Percentiles rank a stretch among this genome's conserved stretches.
These are phyloP conservation scores for Ganoderma multipileum DNA, from an alignment of 1,284 basidiomycete genomes.

Conservation along the genomic window DNA sequence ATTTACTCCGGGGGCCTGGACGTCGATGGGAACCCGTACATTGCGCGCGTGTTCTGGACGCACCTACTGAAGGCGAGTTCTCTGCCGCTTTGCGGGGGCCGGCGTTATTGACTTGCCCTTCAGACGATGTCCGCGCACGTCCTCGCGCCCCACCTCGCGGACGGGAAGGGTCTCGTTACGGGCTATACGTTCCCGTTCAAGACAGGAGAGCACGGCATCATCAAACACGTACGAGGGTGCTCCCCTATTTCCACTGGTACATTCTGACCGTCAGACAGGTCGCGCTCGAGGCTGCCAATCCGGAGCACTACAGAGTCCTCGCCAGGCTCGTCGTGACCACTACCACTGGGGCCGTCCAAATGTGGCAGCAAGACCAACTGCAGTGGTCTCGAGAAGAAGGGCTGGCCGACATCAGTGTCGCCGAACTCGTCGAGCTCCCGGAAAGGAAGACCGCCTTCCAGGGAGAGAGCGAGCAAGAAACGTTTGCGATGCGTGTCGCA, in stretches of 20 bases:
- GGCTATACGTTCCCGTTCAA: slow-evolving; percentile 80
- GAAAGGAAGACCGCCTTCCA: slow-evolving; percentile 60
- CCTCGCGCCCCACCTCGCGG: slow-evolving; percentile 59
- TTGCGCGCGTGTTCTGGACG: slow-evolving; percentile 82
- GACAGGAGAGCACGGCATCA: slow-evolving; percentile 72
- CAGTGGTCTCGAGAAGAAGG: slow-evolving; percentile 89
- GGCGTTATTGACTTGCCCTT: slow-evolving; percentile 14
- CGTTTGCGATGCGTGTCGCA: slow-evolving; percentile 59
- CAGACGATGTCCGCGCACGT: slow-evolving; percentile 63
- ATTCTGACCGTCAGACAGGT: slow-evolving; percentile 47
- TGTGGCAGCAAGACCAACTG: slow-evolving; percentile 69
- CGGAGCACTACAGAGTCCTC: slow-evolving; percentile 48
- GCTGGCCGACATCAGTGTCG: slow-evolving; percentile 68
- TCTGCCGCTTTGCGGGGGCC: neutral
- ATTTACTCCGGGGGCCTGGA: slow-evolving; percentile 70
- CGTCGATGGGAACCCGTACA: slow-evolving; percentile 60
- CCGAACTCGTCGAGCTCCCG: slow-evolving; percentile 82
- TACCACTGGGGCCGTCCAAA: slow-evolving; percentile 80
- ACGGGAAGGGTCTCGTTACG: slow-evolving; percentile 63
- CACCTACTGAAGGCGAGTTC: slow-evolving; percentile 58
- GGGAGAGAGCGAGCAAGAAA: slow-evolving; percentile 55
- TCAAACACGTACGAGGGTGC: slow-evolving; percentile 63
- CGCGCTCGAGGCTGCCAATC: slow-evolving; percentile 60
- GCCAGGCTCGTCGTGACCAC: slow-evolving; percentile 72
- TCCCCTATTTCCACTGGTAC: slow-evolving; percentile 8